Conservation (phyloP, 169 alveolate species). For the Cryptosporidium sp. region DNA sequence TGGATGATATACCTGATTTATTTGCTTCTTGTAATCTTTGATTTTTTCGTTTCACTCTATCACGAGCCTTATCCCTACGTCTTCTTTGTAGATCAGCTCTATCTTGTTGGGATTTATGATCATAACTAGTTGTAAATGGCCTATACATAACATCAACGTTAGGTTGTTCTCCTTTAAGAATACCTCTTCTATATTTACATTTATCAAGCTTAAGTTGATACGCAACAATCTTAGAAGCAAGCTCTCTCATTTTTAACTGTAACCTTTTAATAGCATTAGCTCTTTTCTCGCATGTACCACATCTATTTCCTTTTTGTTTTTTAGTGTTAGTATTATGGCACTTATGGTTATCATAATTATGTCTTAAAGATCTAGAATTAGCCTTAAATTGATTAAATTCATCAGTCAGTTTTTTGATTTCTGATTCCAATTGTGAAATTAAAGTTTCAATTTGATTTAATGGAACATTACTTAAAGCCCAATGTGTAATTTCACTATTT, state of each 20-base stretch:
- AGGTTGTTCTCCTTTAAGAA: not conserved
- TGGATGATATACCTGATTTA: not conserved
- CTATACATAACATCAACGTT: slow-evolving; percentile 6
- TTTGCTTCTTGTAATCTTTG: not conserved
- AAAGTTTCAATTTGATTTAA: not conserved
- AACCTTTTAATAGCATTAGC: slow-evolving; percentile 49
- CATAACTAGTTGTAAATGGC: not conserved
- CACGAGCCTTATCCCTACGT: not conserved
- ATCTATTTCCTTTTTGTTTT: slow-evolving; percentile 34
- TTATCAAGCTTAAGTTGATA: slow-evolving; percentile 31
- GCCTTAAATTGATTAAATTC: not conserved
- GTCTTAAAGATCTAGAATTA: not conserved
- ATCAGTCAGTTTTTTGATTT: not conserved
- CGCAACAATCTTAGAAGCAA: not conserved
- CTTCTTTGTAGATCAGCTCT: slow-evolving; percentile 5
- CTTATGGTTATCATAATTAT: slow-evolving; percentile 22
- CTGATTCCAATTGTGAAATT: not conserved
- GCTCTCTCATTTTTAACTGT: not conserved
- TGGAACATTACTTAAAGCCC: not conserved
- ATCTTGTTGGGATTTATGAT: not conserved
- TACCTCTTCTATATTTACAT: not conserved
- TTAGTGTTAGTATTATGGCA: not conserved
- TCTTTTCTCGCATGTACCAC: slow-evolving; percentile 29
- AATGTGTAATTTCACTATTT: slow-evolving; percentile 15
- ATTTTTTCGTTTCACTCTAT: not conserved